Conservation (phyloP, 176 grass and related monocot genomes). For the Ananas comosus region DNA sequence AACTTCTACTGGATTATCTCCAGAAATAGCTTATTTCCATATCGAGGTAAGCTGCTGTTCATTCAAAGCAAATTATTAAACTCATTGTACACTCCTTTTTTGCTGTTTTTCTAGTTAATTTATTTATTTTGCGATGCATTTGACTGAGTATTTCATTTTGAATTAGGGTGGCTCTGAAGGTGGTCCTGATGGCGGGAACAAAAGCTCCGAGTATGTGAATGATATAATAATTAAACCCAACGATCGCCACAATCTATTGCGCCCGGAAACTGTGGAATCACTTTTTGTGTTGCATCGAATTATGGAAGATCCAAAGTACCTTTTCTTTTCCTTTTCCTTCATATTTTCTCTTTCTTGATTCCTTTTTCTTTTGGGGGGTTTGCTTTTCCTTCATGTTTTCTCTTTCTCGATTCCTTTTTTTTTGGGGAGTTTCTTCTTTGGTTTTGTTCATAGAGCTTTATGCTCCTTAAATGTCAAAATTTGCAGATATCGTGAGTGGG, state of each 20-base stretch:
- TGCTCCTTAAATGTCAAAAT: neutral
- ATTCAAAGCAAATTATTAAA: slow-evolving; percentile 4
- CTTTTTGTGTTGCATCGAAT: slow-evolving; percentile 29
- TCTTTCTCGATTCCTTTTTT: neutral
- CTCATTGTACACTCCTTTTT: slow-evolving; percentile 4
- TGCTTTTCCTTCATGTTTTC: neutral
- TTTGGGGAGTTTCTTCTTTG: slow-evolving; percentile 15
- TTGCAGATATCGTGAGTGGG: slow-evolving; percentile 90
- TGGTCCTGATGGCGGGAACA: slow-evolving; percentile 85
- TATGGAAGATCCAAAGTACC: slow-evolving; percentile 86
- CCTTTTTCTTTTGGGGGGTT: neutral
- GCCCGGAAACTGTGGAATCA: slow-evolving; percentile 83
- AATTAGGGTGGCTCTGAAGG: slow-evolving; percentile 54
- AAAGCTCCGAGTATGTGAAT: slow-evolving; percentile 71
- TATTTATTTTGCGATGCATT: slow-evolving; percentile 56
- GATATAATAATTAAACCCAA: slow-evolving; percentile 82
- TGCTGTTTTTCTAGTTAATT: neutral
- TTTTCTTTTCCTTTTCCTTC: neutral
- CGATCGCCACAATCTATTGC: slow-evolving; percentile 90
- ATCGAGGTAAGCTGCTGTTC: slow-evolving; percentile 43
- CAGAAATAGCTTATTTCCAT: slow-evolving; percentile 96
- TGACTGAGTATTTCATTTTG: slow-evolving; percentile 5
- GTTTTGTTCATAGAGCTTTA: too few relatives aligned
- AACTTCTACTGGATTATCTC: slow-evolving; percentile 87
- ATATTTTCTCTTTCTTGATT: neutral